These are phyloP conservation scores for Auriscalpium vulgare DNA, from an alignment of 768 basidiomycete genomes.

Conservation along the genomic window DNA sequence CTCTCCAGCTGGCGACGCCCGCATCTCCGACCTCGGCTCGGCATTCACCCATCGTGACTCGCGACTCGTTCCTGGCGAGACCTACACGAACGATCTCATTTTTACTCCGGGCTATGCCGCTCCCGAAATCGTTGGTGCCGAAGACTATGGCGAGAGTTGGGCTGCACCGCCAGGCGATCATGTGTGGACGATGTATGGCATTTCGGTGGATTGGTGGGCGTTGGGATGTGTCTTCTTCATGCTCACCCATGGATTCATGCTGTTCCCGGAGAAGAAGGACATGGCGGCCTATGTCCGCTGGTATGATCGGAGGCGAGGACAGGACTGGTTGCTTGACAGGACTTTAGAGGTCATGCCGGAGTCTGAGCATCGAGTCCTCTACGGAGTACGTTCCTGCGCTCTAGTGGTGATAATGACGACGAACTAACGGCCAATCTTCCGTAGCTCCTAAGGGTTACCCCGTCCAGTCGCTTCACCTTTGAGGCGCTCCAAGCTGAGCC, in stretches of 20 bases:
- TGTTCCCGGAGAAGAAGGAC: conserved; percentile 11
- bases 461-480: conserved; percentile 10
- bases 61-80: conserved; percentile 7
- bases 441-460: conserved; percentile 9
- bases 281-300: conserved; percentile 7
- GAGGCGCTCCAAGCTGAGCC: conserved; percentile 10
- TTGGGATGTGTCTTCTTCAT: conserved; percentile 15
- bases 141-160: conserved; percentile 8
- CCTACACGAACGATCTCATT: conserved; percentile 10
- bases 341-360: conserved; percentile 2
- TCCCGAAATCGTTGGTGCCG: conserved; percentile 11
- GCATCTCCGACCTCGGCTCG: conserved; percentile 13
- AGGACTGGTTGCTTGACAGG: conserved; percentile 7
- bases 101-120: conserved; percentile 14
- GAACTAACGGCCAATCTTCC: neutral
- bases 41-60: conserved; percentile 11
- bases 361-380: conserved; percentile 7
- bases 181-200: conserved; percentile 6
- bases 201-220: conserved; percentile 16
- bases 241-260: conserved; percentile 11
- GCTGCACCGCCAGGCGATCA: conserved; percentile 3
- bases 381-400: conserved; percentile 6
- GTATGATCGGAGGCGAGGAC: conserved; percentile 5
- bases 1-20: conserved; percentile 12
- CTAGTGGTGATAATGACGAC: neutral